A percentile compares a stretch with the other conserved stretches of the same genome.
These are phyloP conservation scores for Coemansia sp. DNA, from an alignment of 192 early-diverging fungal species.

Conservation along the genomic window DNA sequence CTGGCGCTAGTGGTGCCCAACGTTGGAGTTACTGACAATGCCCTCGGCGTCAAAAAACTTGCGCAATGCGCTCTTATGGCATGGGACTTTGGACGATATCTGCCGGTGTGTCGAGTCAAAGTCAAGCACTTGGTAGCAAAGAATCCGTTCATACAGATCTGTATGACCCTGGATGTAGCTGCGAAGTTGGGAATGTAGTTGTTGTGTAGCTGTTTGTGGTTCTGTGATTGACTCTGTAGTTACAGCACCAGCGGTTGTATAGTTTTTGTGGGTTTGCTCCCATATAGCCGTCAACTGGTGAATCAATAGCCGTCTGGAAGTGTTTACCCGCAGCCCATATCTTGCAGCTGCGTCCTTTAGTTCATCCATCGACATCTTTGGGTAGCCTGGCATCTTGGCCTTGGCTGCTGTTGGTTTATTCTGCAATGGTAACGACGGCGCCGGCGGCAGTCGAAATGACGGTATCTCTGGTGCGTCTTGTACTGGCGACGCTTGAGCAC, in stretches of 20 bases:
- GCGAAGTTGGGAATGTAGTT: neutral
- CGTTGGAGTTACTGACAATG: slow-evolving; percentile 8
- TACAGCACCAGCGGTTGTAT: neutral
- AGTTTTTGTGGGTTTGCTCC: slow-evolving; percentile 4
- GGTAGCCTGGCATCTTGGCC: slow-evolving; percentile 11
- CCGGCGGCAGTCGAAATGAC: too few species aligned
- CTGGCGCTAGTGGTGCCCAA: neutral
- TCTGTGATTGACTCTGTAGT: neutral
- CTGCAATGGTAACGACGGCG: neutral
- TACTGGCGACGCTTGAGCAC: neutral
- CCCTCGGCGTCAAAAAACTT: slow-evolving; percentile 18
- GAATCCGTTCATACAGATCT: slow-evolving; percentile 10
- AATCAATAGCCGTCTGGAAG: slow-evolving; percentile 15
- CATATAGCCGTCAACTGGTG: slow-evolving; percentile 26
- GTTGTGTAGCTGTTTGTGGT: neutral
- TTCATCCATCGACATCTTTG: slow-evolving; percentile 2
- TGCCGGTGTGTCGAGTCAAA: slow-evolving; percentile 5
- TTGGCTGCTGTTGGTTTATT: neutral
- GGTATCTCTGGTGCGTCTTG: neutral
- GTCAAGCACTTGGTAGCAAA: slow-evolving; percentile 18
- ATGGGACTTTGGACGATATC: neutral
- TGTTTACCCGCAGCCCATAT: slow-evolving; percentile 20
- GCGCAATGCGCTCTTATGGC: slow-evolving; percentile 8
- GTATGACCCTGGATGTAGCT: slow-evolving; percentile 5
- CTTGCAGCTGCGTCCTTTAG: slow-evolving; percentile 14